Evolutionary conservation across 768 basidiomycete genomes (phyloP), one percentile per base, ranked within the genome.

Genomic region (Lentinula guzmanii): DNA sequence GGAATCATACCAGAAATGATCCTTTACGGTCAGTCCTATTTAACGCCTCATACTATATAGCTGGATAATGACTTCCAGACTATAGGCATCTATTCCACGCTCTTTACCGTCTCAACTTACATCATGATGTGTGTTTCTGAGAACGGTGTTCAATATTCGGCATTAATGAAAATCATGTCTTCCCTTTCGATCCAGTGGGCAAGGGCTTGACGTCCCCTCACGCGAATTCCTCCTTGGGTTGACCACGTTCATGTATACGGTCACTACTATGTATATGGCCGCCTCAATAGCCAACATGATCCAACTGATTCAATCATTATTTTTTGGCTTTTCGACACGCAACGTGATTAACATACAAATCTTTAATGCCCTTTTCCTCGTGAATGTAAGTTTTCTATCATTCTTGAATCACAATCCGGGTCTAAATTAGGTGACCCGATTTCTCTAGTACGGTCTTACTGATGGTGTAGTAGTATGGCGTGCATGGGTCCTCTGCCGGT

Each of bases 391-490:
- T 41, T 21, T 8, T 33, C 34, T 28, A 42, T 13, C 13, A 4
- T 28, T 28, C 16, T 28, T 18, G 21, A 10, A 8, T 13, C 4
- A 35, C 3, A 1, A 6, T 4, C 3, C 9, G 3, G 34, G 6
- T 11, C 28, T 18, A 28, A 28, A 28, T 28, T 28, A 28, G 28
- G 28, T 60, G 52, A 54, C 24, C 33, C 16, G 39, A 42, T 5
- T 45, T 28, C 37, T 21, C n/a, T 13, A 61, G 60, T 61, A 61
- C 15, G 24, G 41, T 39, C 28, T 61, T 16, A 54, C 60, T 9
- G 60, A 61, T 24, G 51, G 60, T 3, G 60, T 61, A n/a, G 60
- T 61, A n/a, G 51, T 61, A 6, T 61, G 60, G 60, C 60, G 60
- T 21, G 60, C 60, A 39, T 61, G 60, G 60, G 39, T 54, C 2